Evolutionary conservation across 805 yeast genomes (phyloP).

Genomic region (Candida morakotiae): DNA sequence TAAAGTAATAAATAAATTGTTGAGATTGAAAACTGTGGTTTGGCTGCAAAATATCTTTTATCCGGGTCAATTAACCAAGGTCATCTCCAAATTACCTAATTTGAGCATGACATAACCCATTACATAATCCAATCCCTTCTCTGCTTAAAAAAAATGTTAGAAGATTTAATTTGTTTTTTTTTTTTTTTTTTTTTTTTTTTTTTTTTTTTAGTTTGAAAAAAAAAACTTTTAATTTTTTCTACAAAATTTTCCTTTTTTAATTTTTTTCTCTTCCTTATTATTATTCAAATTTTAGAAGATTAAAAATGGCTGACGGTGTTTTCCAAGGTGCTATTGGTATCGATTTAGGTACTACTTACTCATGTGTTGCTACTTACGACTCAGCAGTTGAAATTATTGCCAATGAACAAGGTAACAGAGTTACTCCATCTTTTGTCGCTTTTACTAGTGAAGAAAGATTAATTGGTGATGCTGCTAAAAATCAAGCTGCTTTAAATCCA

Average conservation of each 20-base stretch:
- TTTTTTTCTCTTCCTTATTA: constrained; percentile 4
- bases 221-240: constrained; percentile 8
- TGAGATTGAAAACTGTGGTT: too few species aligned
- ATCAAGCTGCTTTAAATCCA: constrained; percentile 50
- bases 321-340: constrained; percentile 82
- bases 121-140: too few species aligned
- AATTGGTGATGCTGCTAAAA: constrained; percentile 50
- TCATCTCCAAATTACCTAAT: too few species aligned
- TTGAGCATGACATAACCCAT: too few species aligned
- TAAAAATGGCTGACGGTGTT: constrained; percentile 92
- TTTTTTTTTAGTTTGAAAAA: constrained; percentile 1
- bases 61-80: too few species aligned
- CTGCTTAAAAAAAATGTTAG: too few species aligned
- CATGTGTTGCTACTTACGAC: constrained; percentile 49
- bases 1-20: too few species aligned
- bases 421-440: constrained; percentile 49
- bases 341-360: constrained; percentile 51
- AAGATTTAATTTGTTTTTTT: too few species aligned
- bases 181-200: constrained; percentile 5
- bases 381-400: constrained; percentile 48
- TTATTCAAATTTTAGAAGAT: constrained; percentile 6
- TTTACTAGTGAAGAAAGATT: constrained; percentile 47
- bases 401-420: constrained; percentile 51
- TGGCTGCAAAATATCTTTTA: too few species aligned
- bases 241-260: constrained; percentile 5